Evolutionary conservation across 202 grass and related monocot genomes (phyloP), one percentile per base, ranked within the genome.

Genomic region (Hordeum pubiflorum): DNA sequence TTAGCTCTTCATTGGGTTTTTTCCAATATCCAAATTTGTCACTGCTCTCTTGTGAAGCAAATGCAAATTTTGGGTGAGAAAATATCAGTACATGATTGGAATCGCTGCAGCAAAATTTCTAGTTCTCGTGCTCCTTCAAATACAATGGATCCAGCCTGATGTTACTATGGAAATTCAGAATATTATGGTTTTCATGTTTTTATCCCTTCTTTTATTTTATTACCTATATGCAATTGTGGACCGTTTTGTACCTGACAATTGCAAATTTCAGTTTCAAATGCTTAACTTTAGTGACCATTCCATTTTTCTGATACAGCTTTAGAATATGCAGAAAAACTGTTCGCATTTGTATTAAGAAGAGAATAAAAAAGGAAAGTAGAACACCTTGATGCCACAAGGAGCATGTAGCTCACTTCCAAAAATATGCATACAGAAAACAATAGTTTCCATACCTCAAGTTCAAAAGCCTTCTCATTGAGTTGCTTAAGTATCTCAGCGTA

Each of bases 401-500:
- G 40, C 40, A 41, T 41, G 40, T 41, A 41, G 40, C 10, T 12
- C 40, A 41, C 40, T 41, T 41, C 40, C 40, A 41, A 41, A 41
- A 41, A 10, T 2, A 72, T 55, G 65, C 33, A 40, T 40, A 68
- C n/a, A 43, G 40, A 41, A 41, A 41, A 41, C 40, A 41, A 41
- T 9, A 79, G 3, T 84, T 70, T 79, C 79, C 38, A 38, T 95
- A 98, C 96, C 96, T 99, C 96, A 12, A 99, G 92, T 87, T 99
- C 90, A 22, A 99, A 94, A 32, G 89, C 83, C 81, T 99, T 99
- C 62, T 99, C 96, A 70, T 93, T 95, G 54, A 99, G 87, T 85
- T 99, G 96, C 78, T 89, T 92, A 62, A 96, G 82, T 69, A 99
- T 54, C 85, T 96, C 82, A 72, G 78, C 18, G 72, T 99, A 96